Evolutionary conservation across 169 alveolate genomes (phyloP).

Genomic region (Ichthyophthirius multifiliis): DNA sequence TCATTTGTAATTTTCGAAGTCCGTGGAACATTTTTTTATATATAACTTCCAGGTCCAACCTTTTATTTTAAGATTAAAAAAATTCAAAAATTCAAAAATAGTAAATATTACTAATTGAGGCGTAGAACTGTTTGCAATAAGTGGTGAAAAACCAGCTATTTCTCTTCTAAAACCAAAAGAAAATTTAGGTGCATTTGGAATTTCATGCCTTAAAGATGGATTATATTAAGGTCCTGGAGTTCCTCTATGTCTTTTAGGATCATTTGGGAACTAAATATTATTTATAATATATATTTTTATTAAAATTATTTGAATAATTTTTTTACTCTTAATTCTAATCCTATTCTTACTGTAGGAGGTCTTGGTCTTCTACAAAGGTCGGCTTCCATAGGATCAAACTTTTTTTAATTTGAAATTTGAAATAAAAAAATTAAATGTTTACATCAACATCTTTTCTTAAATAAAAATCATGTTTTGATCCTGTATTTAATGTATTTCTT

Average conservation of each 20-base stretch:
- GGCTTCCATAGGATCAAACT: slow-evolving; percentile 45
- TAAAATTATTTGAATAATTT: background rate
- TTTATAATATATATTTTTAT: background rate
- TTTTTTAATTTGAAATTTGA: background rate
- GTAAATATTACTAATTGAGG: background rate
- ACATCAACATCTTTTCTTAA: slow-evolving; percentile 45
- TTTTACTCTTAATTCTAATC: slow-evolving; percentile 44
- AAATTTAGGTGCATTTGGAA: slow-evolving; percentile 10
- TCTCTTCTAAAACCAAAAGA: slow-evolving; percentile 48
- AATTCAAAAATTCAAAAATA: background rate
- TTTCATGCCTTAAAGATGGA: slow-evolving; percentile 34
- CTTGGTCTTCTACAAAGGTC: slow-evolving; percentile 29
- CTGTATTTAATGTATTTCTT: slow-evolving; percentile 37
- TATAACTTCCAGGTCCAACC: slow-evolving; percentile 49
- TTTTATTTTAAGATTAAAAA: background rate
- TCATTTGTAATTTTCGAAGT: slow-evolving; percentile 28
- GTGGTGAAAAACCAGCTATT: slow-evolving; percentile 37
- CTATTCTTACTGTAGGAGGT: slow-evolving; percentile 15
- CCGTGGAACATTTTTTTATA: slow-evolving; percentile 23
- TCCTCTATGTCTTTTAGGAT: slow-evolving; percentile 41
- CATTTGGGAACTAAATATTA: slow-evolving; percentile 44
- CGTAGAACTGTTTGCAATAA: slow-evolving; percentile 38
- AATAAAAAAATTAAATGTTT: background rate
- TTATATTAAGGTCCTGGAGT: slow-evolving; percentile 50
- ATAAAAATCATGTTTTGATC: slow-evolving; percentile 42